Evolutionary conservation across 352 stramenopile genomes (phyloP).

Genomic region (Thraustochytrium sp.): DNA sequence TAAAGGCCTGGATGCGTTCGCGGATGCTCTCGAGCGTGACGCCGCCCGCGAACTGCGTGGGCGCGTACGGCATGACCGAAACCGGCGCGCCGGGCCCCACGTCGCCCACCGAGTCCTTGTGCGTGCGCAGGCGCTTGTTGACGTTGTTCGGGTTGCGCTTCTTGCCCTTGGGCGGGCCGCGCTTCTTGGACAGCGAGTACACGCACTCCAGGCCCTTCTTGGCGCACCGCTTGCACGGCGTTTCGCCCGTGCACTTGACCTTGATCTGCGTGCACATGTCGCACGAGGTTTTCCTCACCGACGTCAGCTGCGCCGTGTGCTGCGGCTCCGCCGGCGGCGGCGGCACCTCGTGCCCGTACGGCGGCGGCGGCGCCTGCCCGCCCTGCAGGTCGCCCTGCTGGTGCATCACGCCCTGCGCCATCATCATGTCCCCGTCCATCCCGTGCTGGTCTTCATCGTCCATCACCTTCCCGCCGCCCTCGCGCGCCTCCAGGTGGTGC

Average conservation of each 20-base stretch:
- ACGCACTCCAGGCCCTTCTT: conserved; percentile 30
- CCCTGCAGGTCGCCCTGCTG: conserved; percentile 6
- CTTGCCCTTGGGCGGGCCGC: conserved; percentile 39
- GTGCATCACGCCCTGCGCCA: background rate
- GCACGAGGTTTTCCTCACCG: conserved; percentile 33
- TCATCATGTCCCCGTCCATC: background rate
- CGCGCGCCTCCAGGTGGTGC: too few species aligned
- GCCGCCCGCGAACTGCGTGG: conserved; percentile 7
- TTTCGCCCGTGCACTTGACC: conserved; percentile 41
- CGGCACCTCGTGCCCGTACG: background rate
- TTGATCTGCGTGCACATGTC: conserved; percentile 46
- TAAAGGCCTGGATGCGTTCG: conserved; percentile 54
- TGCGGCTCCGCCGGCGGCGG: background rate
- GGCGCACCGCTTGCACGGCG: conserved; percentile 37
- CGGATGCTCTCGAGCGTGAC: conserved; percentile 49
- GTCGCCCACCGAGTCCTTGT: background rate
- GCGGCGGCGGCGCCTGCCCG: background rate
- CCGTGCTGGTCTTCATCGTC: background rate
- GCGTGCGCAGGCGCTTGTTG: background rate
- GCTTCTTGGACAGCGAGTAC: conserved; percentile 35
- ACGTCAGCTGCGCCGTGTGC: conserved; percentile 1
- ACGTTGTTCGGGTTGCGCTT: background rate
- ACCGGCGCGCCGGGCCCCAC: background rate
- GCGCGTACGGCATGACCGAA: background rate
- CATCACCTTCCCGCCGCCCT: too few species aligned